Percentiles rank a stretch among this genome's conserved stretches.
These are phyloP conservation scores for Juncus effusus DNA, from an alignment of 176 grass and related monocot genomes.

Conservation along the genomic window DNA sequence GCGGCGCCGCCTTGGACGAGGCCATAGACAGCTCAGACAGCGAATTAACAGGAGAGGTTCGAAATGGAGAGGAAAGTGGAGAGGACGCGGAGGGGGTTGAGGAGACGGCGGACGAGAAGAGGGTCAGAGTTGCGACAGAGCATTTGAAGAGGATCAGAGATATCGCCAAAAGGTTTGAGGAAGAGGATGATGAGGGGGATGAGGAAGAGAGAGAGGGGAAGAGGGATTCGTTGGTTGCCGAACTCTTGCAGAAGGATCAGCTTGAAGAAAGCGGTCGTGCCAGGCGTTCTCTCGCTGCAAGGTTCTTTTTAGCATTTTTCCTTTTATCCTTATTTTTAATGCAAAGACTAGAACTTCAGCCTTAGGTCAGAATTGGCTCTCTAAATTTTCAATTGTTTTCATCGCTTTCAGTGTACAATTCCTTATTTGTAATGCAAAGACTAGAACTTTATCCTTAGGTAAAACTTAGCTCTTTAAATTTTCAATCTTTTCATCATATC, in stretches of 20 bases:
- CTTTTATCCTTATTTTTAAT: background rate
- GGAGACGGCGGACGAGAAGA: conserved; percentile 78
- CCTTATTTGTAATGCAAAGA: background rate
- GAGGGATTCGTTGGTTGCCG: conserved; percentile 50
- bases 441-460: background rate
- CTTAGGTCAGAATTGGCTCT: background rate
- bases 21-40: conserved; percentile 61
- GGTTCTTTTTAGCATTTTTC: conserved; percentile 33
- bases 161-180: conserved; percentile 39
- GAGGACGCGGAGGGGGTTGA: conserved; percentile 32
- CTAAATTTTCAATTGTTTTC: too few relatives aligned
- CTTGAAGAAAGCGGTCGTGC: conserved; percentile 71
- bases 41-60: conserved; percentile 23
- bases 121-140: conserved; percentile 68
- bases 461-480: background rate
- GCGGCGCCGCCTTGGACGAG: conserved; percentile 33
- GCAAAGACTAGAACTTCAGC: background rate
- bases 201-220: conserved; percentile 34
- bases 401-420: background rate
- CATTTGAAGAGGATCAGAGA: conserved; percentile 43
- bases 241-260: conserved; percentile 62
- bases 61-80: conserved; percentile 29
- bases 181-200: conserved; percentile 41
- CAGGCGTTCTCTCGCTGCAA: conserved; percentile 45
- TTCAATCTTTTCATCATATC: too few relatives aligned